These are phyloP conservation scores for Sporisorium graminicola DNA, from an alignment of 1,284 basidiomycete genomes.

Conservation along the genomic window DNA sequence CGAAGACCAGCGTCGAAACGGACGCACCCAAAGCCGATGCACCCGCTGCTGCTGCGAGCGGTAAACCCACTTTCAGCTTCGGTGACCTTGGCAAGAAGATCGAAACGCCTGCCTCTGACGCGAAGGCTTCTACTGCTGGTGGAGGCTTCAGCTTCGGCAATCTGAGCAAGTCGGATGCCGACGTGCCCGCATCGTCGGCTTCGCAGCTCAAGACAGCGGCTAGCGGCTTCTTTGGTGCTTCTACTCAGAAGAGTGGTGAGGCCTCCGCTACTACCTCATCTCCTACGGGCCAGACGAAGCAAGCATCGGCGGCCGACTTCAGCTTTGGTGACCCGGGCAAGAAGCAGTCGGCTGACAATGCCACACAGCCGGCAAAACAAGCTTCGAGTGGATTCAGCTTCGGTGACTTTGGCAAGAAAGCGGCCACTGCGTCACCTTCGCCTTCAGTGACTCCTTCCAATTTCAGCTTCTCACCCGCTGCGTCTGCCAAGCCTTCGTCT, in stretches of 20 bases:
- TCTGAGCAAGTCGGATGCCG: conserved; percentile 17
- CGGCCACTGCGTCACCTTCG: not conserved
- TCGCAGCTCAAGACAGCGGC: conserved; percentile 9
- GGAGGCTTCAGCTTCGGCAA: conserved; percentile 21
- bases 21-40: conserved; percentile 10
- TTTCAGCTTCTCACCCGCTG: conserved; percentile 28
- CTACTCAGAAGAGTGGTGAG: conserved; percentile 5
- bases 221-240: conserved; percentile 14
- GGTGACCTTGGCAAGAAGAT: conserved; percentile 21
- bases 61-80: conserved; percentile 25
- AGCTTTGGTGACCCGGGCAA: conserved; percentile 21
- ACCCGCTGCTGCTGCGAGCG: not conserved
- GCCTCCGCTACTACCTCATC: not conserved
- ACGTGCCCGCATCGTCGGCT: not conserved
- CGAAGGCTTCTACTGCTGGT: conserved; percentile 3
- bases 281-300: conserved; percentile 5
- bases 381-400: conserved; percentile 1
- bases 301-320: conserved; percentile 10
- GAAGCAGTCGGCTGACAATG: conserved; percentile 1
- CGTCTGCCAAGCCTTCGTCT: not conserved
- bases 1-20: not conserved
- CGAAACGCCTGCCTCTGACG: not conserved
- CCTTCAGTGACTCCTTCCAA: not conserved
- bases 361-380: not conserved
- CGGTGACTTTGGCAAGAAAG: conserved; percentile 18